Conservation (phyloP, 768 basidiomycete species). For the Termitomyces sp. region DNA sequence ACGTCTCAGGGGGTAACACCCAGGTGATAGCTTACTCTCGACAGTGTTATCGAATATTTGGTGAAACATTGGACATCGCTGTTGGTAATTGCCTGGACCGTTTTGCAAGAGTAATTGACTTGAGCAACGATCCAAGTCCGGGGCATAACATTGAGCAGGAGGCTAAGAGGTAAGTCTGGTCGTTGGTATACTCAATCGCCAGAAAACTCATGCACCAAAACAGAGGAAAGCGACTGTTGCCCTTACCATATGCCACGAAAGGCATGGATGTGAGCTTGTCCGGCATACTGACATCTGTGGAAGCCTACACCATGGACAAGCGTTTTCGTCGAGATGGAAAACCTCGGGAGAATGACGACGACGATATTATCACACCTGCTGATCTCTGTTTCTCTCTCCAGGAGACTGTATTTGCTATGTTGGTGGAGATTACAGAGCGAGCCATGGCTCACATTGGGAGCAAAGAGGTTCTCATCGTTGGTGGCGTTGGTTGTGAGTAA, state of each 20-base stretch:
- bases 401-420: slow-evolving; percentile 96
- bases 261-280: slow-evolving; percentile 98
- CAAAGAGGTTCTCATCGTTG: slow-evolving; percentile 94
- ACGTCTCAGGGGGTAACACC: slow-evolving; percentile 98
- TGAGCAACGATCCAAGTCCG: slow-evolving; percentile 94
- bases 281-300: slow-evolving; percentile 86
- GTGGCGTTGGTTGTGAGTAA: slow-evolving; percentile 96
- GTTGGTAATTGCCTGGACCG: slow-evolving; percentile 98
- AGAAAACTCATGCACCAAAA: background rate
- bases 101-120: slow-evolving; percentile 89
- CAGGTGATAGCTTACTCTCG: slow-evolving; percentile 99
- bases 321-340: slow-evolving; percentile 56
- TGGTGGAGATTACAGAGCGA: slow-evolving; percentile 97
- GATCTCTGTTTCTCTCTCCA: slow-evolving; percentile 97
- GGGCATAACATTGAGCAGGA: slow-evolving; percentile 97
- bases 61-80: slow-evolving; percentile 98
- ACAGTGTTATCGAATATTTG: slow-evolving; percentile 97
- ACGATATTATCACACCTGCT: slow-evolving; percentile 85
- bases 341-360: slow-evolving; percentile 34
- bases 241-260: slow-evolving; percentile 93
- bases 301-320: slow-evolving; percentile 84
- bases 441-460: slow-evolving; percentile 99
- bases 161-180: slow-evolving; percentile 72
- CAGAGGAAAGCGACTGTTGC: slow-evolving; percentile 80
- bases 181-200: background rate